phyloP scores from a whole-genome alignment of 2,329 filamentous ascomycete genomes.

The Fusarium nelsonii region DNA sequence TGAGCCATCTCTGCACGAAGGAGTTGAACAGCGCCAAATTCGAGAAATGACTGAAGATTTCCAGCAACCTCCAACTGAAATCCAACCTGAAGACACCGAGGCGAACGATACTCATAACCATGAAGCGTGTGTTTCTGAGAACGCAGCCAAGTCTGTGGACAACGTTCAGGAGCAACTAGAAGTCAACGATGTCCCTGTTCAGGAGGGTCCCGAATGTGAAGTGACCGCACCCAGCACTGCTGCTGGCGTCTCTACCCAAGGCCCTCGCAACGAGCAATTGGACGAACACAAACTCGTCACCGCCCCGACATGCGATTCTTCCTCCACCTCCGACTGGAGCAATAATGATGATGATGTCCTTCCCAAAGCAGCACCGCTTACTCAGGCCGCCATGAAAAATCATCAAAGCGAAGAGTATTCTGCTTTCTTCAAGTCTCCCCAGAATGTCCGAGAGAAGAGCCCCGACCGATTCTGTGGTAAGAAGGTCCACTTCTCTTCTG shows the following conservation, averaged over 20 bases:
- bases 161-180: background rate
- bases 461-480: slow-evolving; percentile 9
- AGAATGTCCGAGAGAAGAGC: background rate
- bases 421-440: background rate
- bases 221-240: background rate
- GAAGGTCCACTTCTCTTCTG: background rate
- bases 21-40: slow-evolving; percentile 2
- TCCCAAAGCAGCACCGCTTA: background rate
- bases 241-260: background rate
- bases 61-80: background rate
- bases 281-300: background rate
- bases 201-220: background rate
- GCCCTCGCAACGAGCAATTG: background rate
- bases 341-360: background rate
- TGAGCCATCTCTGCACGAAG: background rate
- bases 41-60: slow-evolving; percentile 12
- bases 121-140: background rate
- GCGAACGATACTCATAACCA: background rate
- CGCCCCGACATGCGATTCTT: background rate
- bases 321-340: background rate
- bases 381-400: background rate
- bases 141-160: background rate
- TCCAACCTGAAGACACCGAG: background rate
- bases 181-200: background rate
- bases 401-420: background rate